Evolutionary conservation across 2,329 filamentous ascomycete species (phyloP).

Genomic region (Curvularia verruculosa): DNA sequence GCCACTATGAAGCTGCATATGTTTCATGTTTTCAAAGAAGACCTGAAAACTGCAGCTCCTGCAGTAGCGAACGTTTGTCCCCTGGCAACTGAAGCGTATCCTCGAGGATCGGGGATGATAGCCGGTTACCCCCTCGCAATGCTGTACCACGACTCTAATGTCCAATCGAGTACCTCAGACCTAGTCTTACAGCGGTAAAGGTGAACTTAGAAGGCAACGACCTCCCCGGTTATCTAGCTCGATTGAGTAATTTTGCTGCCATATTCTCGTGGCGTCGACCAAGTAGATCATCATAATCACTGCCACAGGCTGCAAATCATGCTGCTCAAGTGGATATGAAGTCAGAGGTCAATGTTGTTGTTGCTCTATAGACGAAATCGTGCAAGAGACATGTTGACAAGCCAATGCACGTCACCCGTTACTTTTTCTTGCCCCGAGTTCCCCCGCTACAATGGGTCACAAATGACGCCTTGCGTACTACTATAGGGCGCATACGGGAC

Average conservation of each 20-base stretch:
- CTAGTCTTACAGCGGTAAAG: constrained; percentile 30
- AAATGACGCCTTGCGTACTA: constrained; percentile 28
- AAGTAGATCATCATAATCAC: constrained; percentile 23
- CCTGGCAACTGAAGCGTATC: constrained; percentile 18
- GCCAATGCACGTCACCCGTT: constrained; percentile 41
- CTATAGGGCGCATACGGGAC: constrained; percentile 31
- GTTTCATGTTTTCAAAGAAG: constrained; percentile 14
- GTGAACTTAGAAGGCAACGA: constrained; percentile 37
- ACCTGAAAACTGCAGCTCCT: constrained; percentile 14
- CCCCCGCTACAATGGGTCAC: constrained; percentile 28
- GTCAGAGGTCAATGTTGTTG: constrained; percentile 38
- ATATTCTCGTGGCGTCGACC: constrained; percentile 25
- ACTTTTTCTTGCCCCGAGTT: constrained; percentile 35
- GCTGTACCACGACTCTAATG: constrained; percentile 35
- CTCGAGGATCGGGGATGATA: constrained; percentile 23
- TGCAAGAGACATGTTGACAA: constrained; percentile 38
- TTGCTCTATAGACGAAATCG: constrained; percentile 37
- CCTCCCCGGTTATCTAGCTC: constrained; percentile 41
- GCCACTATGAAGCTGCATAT: constrained; percentile 7
- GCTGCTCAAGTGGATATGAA: constrained; percentile 34
- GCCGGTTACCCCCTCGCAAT: constrained; percentile 43
- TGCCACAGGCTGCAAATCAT: constrained; percentile 28
- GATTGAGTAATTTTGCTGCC: constrained; percentile 34
- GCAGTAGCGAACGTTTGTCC: constrained; percentile 24
- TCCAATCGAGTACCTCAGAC: constrained; percentile 28